Conservation (phyloP, 129 eudicot genomes). For the Deinandra increscens region DNA sequence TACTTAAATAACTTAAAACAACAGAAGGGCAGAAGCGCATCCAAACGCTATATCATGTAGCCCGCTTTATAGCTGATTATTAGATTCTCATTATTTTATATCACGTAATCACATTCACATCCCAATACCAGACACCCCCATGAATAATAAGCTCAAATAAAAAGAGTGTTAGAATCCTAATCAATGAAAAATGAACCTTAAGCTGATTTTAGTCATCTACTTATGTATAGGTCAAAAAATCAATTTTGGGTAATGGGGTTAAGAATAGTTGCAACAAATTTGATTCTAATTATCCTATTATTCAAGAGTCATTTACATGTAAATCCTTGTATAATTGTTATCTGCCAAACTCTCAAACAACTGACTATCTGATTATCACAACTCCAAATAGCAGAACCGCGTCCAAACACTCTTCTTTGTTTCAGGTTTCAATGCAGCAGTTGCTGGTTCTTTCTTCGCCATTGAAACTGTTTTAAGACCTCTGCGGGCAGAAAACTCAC, state of each 20-base stretch:
- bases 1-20: background rate
- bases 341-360: slow-evolving; percentile 8
- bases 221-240: background rate
- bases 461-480: slow-evolving; percentile 97
- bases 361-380: background rate
- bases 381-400: background rate
- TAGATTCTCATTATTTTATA: background rate
- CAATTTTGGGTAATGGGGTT: background rate
- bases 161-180: background rate
- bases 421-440: slow-evolving; percentile 96
- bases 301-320: slow-evolving; percentile 4
- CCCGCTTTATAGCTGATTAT: background rate
- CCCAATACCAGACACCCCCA: background rate
- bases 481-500: slow-evolving; percentile 96
- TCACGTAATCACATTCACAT: background rate
- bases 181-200: background rate
- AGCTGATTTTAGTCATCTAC: background rate
- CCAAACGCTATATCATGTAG: background rate
- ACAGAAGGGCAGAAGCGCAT: background rate
- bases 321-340: background rate
- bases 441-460: slow-evolving; percentile 99
- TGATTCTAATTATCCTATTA: background rate
- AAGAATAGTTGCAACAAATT: slow-evolving; percentile 8
- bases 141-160: background rate
- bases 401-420: background rate